Percentiles rank a stretch among this genome's conserved stretches.
Evolutionary conservation across 805 yeast species (phyloP).

Genomic region (Saturnispora besseyi): DNA sequence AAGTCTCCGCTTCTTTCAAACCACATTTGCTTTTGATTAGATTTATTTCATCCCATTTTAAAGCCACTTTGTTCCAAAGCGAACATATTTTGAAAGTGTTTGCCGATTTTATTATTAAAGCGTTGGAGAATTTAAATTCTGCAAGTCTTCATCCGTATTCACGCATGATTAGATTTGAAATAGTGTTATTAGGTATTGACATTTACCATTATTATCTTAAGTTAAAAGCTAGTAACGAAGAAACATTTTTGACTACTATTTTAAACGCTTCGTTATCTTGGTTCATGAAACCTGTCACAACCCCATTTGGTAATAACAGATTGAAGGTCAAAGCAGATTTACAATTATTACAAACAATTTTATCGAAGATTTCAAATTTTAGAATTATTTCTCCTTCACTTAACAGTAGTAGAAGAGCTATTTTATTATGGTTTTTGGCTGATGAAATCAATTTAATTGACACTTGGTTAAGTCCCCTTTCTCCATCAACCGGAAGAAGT

Average conservation of each 20-base stretch:
- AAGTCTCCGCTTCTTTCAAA: slow-evolving; percentile 39
- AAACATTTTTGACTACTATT: slow-evolving; percentile 40
- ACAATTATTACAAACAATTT: slow-evolving; percentile 46
- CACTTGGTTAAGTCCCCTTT: slow-evolving; percentile 69
- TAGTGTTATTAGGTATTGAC: slow-evolving; percentile 59
- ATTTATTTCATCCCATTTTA: slow-evolving; percentile 66
- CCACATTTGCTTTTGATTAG: slow-evolving; percentile 65
- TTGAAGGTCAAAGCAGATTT: slow-evolving; percentile 64
- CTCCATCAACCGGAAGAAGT: slow-evolving; percentile 34
- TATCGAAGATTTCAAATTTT: slow-evolving; percentile 24
- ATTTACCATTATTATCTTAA: slow-evolving; percentile 48
- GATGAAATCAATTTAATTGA: slow-evolving; percentile 66
- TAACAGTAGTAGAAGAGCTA: slow-evolving; percentile 40
- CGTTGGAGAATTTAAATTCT: slow-evolving; percentile 38
- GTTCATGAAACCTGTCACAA: slow-evolving; percentile 55
- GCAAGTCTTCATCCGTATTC: slow-evolving; percentile 85
- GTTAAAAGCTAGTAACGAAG: slow-evolving; percentile 37
- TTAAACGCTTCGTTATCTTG: slow-evolving; percentile 67
- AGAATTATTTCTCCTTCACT: slow-evolving; percentile 9
- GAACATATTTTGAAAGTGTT: slow-evolving; percentile 61
- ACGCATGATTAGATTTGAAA: slow-evolving; percentile 63
- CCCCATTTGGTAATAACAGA: slow-evolving; percentile 82
- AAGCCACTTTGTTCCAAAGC: slow-evolving; percentile 68
- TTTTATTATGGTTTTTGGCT: slow-evolving; percentile 56
- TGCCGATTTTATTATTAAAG: slow-evolving; percentile 48